A percentile compares a stretch with the other conserved stretches of the same genome.
Evolutionary conservation across 2,329 filamentous ascomycete species (phyloP).

Genomic region (Aureobasidium leucospermi): DNA sequence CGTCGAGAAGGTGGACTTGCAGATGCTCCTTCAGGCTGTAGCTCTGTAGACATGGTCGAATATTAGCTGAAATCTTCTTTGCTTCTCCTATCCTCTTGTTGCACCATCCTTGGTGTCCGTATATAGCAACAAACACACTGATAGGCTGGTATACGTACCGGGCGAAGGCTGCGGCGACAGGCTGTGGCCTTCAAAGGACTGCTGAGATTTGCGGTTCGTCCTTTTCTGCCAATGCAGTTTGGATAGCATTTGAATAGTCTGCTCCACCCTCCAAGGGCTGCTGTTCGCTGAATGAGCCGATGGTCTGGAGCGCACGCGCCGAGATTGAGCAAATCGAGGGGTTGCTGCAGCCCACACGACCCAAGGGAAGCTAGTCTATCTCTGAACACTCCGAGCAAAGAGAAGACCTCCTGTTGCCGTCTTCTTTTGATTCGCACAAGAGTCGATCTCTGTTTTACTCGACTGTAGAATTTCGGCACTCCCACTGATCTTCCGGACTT

Average conservation of each 20-base stretch:
- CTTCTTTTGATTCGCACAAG: neutral
- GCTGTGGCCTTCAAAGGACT: slow-evolving; percentile 9
- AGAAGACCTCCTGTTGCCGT: neutral
- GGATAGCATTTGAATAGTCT: slow-evolving; percentile 14
- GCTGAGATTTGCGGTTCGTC: slow-evolving; percentile 10
- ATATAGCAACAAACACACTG: neutral
- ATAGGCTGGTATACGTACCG: neutral
- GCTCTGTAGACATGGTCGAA: neutral
- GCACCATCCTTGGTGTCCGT: neutral
- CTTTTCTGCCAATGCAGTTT: slow-evolving; percentile 15
- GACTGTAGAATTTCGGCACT: neutral
- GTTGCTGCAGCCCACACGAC: slow-evolving; percentile 9
- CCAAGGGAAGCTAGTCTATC: slow-evolving; percentile 9
- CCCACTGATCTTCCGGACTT: neutral
- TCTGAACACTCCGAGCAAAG: neutral
- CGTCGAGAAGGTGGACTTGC: neutral
- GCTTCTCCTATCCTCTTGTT: neutral
- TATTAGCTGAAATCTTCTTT: neutral
- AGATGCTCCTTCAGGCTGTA: neutral
- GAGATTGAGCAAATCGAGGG: slow-evolving; percentile 14
- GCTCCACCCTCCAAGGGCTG: slow-evolving; percentile 9
- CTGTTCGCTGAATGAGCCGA: slow-evolving; percentile 7
- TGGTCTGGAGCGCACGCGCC: slow-evolving; percentile 13
- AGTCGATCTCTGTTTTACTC: neutral
- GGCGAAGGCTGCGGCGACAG: slow-evolving; percentile 9